Percentiles rank a stretch among this genome's conserved stretches.
These are phyloP conservation scores for Neurospora sp. DNA, from an alignment of 2,329 filamentous ascomycete genomes.

Conservation along the genomic window DNA sequence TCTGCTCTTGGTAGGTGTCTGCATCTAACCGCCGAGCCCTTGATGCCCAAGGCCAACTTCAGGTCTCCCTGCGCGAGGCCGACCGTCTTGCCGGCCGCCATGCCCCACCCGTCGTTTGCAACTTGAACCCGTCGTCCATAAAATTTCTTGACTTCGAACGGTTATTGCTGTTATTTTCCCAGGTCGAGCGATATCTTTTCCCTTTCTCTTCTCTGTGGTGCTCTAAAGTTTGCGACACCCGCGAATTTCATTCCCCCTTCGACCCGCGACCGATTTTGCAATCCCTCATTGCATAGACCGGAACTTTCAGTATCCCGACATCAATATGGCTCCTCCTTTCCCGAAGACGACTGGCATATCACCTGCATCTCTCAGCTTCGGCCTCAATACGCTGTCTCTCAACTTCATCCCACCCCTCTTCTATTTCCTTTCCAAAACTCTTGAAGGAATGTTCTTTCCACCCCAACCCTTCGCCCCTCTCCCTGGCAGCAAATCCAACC, in stretches of 20 bases:
- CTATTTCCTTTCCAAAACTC: background rate
- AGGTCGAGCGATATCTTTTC: no score
- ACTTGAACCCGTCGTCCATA: background rate
- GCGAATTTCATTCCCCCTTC: no score
- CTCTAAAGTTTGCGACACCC: no score
- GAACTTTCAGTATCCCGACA: background rate
- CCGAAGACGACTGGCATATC: background rate
- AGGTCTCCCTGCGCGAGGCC: background rate
- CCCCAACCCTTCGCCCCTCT: background rate
- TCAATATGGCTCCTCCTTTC: background rate
- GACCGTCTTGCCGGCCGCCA: background rate
- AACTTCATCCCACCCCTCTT: background rate
- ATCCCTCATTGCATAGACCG: background rate
- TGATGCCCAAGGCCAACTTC: background rate
- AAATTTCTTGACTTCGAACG: no score
- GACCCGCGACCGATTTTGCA: background rate
- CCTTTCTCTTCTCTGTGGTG: no score
- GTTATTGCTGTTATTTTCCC: no score
- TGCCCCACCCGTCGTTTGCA: background rate
- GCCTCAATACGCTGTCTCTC: background rate
- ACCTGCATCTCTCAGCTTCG: background rate
- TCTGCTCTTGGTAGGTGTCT: background rate
- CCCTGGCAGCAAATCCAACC: background rate
- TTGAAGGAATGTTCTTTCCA: background rate
- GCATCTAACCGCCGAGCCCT: background rate